Percentiles rank a stretch among this genome's conserved stretches.
phyloP scores from a whole-genome alignment of 2,329 filamentous ascomycete genomes.

The Calonectria pseudoreteaudii region DNA sequence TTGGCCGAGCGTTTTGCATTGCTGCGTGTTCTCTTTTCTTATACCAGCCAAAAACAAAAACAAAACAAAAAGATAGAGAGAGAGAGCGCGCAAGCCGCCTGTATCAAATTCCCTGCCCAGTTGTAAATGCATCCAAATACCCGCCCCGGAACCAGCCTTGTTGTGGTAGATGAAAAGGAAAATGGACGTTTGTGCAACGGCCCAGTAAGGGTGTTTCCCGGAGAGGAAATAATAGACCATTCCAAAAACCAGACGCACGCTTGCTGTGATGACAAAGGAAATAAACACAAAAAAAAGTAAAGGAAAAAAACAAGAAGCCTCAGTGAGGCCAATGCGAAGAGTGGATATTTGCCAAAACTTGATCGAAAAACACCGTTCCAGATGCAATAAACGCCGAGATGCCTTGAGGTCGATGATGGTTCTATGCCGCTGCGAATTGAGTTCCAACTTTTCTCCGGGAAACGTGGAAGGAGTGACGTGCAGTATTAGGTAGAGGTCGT shows the following conservation, averaged over 20 bases:
- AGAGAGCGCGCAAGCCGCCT: slow-evolving; percentile 56
- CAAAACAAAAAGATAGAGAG: slow-evolving; percentile 44
- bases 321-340: slow-evolving; percentile 39
- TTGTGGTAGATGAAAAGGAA: slow-evolving; percentile 53
- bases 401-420: slow-evolving; percentile 49
- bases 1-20: slow-evolving; percentile 68
- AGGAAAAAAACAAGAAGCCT: slow-evolving; percentile 34
- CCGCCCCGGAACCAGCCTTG: slow-evolving; percentile 67
- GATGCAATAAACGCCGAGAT: slow-evolving; percentile 59
- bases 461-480: slow-evolving; percentile 45
- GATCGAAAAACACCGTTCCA: slow-evolving; percentile 55
- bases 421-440: slow-evolving; percentile 54
- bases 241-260: slow-evolving; percentile 49
- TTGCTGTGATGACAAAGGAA: slow-evolving; percentile 60
- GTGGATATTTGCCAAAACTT: slow-evolving; percentile 52
- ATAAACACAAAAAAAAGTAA: slow-evolving; percentile 46
- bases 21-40: slow-evolving; percentile 73
- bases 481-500: slow-evolving; percentile 59
- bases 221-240: slow-evolving; percentile 50
- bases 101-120: slow-evolving; percentile 60
- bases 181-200: slow-evolving; percentile 55
- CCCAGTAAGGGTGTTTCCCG: slow-evolving; percentile 50
- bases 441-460: slow-evolving; percentile 49
- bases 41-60: slow-evolving; percentile 47
- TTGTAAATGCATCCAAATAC: slow-evolving; percentile 66